These are phyloP conservation scores for Tricholoma flavovirens DNA, from an alignment of 768 basidiomycete genomes.

Conservation along the genomic window DNA sequence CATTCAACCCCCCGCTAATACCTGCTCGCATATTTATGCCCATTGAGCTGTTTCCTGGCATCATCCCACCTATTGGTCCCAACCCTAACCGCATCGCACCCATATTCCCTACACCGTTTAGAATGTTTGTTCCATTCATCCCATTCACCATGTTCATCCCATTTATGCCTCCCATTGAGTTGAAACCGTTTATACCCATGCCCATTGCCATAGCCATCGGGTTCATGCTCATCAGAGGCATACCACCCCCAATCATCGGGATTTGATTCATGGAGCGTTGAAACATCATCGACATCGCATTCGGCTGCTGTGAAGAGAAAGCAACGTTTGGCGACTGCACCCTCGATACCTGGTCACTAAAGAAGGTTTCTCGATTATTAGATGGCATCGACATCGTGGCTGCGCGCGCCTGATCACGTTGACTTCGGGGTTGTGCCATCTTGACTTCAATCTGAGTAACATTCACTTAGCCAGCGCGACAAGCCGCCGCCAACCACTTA, in stretches of 20 bases:
- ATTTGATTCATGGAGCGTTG: conserved; percentile 46
- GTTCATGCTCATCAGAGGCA: conserved; percentile 39
- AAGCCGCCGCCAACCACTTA: neutral
- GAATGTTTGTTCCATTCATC: conserved; percentile 21
- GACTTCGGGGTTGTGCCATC: conserved; percentile 66
- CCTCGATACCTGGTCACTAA: conserved; percentile 31
- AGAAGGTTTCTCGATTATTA: conserved; percentile 20
- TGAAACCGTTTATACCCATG: conserved; percentile 30
- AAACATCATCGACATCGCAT: conserved; percentile 52
- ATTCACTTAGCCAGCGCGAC: neutral
- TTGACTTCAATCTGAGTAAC: conserved; percentile 73
- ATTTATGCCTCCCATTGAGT: conserved; percentile 27
- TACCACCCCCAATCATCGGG: conserved; percentile 35
- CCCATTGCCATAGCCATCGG: conserved; percentile 49
- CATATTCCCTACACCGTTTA: conserved; percentile 26
- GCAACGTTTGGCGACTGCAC: conserved; percentile 28
- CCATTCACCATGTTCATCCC: conserved; percentile 28
- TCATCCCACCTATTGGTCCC: conserved; percentile 25
- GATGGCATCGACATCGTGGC: conserved; percentile 13
- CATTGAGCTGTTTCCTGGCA: conserved; percentile 18
- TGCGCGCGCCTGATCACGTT: conserved; percentile 49
- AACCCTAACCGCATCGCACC: conserved; percentile 32
- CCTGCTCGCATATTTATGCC: conserved; percentile 11
- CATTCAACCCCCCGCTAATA: conserved; percentile 11
- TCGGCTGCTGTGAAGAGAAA: conserved; percentile 30